These are phyloP conservation scores for Brassica juncea DNA, from an alignment of 345 rosid species.

Conservation along the genomic window DNA sequence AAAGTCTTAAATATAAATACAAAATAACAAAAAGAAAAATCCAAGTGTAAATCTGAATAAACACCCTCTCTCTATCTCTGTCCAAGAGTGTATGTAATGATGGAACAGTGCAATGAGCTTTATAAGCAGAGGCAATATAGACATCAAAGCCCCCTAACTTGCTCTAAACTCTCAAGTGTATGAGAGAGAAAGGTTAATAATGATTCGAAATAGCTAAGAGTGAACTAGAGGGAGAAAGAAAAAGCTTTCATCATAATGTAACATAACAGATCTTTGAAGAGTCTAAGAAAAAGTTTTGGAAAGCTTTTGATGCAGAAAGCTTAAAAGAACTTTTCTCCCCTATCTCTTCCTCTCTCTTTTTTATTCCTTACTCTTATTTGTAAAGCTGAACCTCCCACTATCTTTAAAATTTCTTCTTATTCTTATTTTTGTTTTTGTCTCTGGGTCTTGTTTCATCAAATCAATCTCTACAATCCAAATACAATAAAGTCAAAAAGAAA, in stretches of 20 bases:
- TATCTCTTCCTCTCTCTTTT: slow-evolving; percentile 34
- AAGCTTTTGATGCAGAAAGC: slow-evolving; percentile 74
- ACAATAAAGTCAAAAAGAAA: slow-evolving; percentile 30
- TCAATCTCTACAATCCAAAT: slow-evolving; percentile 32
- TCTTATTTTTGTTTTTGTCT: slow-evolving; percentile 10
- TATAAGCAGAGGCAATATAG: slow-evolving; percentile 37
- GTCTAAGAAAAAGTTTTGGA: slow-evolving; percentile 47
- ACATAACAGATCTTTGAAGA: slow-evolving; percentile 34
- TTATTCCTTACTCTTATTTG: slow-evolving; percentile 30
- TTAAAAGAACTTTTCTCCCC: slow-evolving; percentile 46
- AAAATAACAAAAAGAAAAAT: slow-evolving; percentile 45
- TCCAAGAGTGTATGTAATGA: slow-evolving; percentile 34
- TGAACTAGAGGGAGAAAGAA: slow-evolving; percentile 25
- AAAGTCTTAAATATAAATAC: slow-evolving; percentile 39
- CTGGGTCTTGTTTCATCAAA: slow-evolving; percentile 34
- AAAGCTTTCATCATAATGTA: slow-evolving; percentile 38
- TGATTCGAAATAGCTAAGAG: slow-evolving; percentile 32
- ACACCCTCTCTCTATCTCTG: slow-evolving; percentile 15
- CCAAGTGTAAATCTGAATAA: slow-evolving; percentile 33
- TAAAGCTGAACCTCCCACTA: slow-evolving; percentile 69
- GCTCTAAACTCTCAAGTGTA: slow-evolving; percentile 34
- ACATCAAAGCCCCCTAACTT: slow-evolving; percentile 27
- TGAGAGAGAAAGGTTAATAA: slow-evolving; percentile 30
- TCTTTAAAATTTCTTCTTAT: slow-evolving; percentile 21
- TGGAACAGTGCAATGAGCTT: slow-evolving; percentile 39